Percentiles rank a stretch among this genome's conserved stretches.
Conservation (phyloP, 805 yeast species). For the Wickerhamiella siamensis region DNA sequence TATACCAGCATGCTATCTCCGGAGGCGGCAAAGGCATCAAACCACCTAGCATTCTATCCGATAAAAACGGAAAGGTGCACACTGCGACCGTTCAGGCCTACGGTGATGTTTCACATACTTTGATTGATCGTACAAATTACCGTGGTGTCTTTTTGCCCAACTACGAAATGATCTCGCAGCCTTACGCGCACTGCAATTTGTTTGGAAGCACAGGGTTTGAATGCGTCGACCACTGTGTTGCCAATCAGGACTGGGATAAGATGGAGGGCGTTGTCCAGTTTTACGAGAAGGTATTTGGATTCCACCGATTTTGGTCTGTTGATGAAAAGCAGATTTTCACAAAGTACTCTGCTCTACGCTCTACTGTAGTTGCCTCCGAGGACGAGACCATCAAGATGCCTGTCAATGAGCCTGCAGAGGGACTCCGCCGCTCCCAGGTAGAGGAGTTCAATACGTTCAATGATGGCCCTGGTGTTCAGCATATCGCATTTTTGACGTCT, state of each 20-base stretch:
- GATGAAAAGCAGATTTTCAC: conserved; percentile 68
- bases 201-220: not conserved
- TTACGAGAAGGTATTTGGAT: conserved; percentile 52
- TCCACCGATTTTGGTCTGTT: conserved; percentile 72
- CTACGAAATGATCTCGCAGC: conserved; percentile 20
- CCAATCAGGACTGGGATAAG: conserved; percentile 57
- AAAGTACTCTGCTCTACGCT: conserved; percentile 49
- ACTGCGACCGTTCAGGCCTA: conserved; percentile 38
- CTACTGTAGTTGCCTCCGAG: conserved; percentile 62
- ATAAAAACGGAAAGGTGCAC: conserved; percentile 37
- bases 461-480: conserved; percentile 77
- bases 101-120: conserved; percentile 59
- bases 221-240: conserved; percentile 65
- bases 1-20: conserved; percentile 33
- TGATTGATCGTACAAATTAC: conserved; percentile 34
- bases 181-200: conserved; percentile 10
- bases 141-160: conserved; percentile 41
- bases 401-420: conserved; percentile 69
- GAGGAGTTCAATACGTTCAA: conserved; percentile 67
- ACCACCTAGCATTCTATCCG: conserved; percentile 23
- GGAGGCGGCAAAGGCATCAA: conserved; percentile 37
- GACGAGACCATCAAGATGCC: conserved; percentile 63
- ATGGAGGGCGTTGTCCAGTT: conserved; percentile 44
- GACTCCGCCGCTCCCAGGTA: conserved; percentile 54
- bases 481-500: conserved; percentile 53